These are phyloP conservation scores for Quaeritorhiza haematococci DNA, from an alignment of 371 early-diverging fungal species.

Conservation along the genomic window DNA sequence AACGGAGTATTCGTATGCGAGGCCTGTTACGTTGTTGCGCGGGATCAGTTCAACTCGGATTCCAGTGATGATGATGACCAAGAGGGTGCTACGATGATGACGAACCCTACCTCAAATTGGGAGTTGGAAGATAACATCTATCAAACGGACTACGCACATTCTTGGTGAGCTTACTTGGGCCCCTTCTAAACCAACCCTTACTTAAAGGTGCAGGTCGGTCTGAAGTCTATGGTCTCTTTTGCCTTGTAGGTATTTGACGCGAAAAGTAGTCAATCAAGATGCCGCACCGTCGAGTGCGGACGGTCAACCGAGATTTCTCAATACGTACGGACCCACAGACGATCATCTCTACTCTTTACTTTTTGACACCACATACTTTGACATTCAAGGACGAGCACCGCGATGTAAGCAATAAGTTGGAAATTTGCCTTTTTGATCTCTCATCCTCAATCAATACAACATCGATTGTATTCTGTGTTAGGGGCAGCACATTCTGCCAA, in stretches of 20 bases:
- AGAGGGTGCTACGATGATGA: neutral
- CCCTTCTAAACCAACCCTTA: slow-evolving; percentile 3
- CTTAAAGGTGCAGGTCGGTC: neutral
- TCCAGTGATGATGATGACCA: neutral
- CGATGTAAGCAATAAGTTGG: slow-evolving; percentile 37
- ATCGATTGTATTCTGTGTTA: slow-evolving; percentile 8
- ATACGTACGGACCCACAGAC: slow-evolving; percentile 78
- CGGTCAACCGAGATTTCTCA: no score
- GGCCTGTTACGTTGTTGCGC: slow-evolving; percentile 64
- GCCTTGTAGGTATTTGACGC: slow-evolving; percentile 17
- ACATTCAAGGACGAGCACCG: slow-evolving; percentile 85
- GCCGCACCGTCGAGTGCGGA: no score
- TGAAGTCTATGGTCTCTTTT: no score
- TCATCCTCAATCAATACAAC: neutral
- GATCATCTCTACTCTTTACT: slow-evolving; percentile 73
- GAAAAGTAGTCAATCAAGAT: slow-evolving; percentile 9
- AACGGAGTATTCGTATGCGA: slow-evolving; percentile 81
- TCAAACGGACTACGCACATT: neutral
- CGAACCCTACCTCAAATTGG: no score
- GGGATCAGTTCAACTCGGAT: slow-evolving; percentile 37
- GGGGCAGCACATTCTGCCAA: slow-evolving; percentile 87
- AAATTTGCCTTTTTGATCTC: neutral
- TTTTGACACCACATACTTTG: slow-evolving; percentile 77
- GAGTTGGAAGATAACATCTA: no score
- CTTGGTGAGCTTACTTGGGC: neutral